These are phyloP conservation scores for Luffa aegyptiaca DNA, from an alignment of 306 rosid genomes.

Conservation along the genomic window DNA sequence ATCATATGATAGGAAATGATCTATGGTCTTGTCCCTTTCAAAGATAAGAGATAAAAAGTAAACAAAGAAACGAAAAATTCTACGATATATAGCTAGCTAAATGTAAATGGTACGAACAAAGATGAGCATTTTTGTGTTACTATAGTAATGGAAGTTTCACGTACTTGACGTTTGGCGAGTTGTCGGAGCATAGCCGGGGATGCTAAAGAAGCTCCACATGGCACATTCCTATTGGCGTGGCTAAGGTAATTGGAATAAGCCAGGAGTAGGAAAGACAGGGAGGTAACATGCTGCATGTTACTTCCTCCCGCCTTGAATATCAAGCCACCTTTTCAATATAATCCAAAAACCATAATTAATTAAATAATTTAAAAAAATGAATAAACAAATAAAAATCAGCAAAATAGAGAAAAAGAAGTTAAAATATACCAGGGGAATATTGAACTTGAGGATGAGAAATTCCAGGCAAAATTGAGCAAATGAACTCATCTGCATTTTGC, in stretches of 20 bases:
- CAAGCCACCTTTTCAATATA: slow-evolving; percentile 55
- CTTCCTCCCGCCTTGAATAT: slow-evolving; percentile 92
- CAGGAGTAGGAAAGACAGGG: slow-evolving; percentile 70
- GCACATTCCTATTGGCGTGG: slow-evolving; percentile 75
- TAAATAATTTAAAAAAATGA: not conserved
- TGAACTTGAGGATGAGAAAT: slow-evolving; percentile 85
- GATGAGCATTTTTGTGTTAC: not conserved
- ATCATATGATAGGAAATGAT: not conserved
- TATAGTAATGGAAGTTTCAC: not conserved
- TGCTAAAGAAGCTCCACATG: slow-evolving; percentile 67
- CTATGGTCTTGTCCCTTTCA: too few species aligned
- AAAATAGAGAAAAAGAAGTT: not conserved
- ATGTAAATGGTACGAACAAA: slow-evolving; percentile 7
- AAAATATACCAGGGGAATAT: slow-evolving; percentile 73
- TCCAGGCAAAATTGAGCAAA: slow-evolving; percentile 82
- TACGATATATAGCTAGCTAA: too few species aligned
- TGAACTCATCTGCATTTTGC: slow-evolving; percentile 82
- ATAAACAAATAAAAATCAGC: not conserved
- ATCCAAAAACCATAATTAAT: not conserved
- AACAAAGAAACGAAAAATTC: too few species aligned
- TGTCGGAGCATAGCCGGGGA: slow-evolving; percentile 63
- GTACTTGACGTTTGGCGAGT: slow-evolving; percentile 75
- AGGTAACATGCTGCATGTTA: slow-evolving; percentile 99
- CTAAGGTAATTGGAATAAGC: slow-evolving; percentile 86
- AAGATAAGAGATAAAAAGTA: too few species aligned